Conservation (phyloP, 75 land plant genomes). For the Selaginella moellendorffii region DNA sequence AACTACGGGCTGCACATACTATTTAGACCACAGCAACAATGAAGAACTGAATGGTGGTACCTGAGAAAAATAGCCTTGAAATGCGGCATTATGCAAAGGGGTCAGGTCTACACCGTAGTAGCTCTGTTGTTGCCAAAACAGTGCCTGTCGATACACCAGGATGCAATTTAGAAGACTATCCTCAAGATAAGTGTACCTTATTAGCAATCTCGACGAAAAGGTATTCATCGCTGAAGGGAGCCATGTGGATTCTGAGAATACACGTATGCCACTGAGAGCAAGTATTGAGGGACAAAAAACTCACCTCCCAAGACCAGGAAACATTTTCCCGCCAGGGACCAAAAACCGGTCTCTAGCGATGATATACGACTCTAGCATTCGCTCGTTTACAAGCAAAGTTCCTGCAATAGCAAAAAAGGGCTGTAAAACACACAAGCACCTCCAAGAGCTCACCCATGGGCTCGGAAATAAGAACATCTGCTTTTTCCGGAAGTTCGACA, state of each 20-base stretch:
- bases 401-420: constrained; percentile 37
- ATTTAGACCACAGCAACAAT: no score
- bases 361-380: constrained; percentile 92
- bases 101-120: constrained; percentile 89
- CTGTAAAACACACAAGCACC: background rate
- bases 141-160: no score
- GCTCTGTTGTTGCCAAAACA: constrained; percentile 93
- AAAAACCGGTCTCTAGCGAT: constrained; percentile 91
- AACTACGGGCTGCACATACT: constrained; percentile 73
- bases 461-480: constrained; percentile 90
- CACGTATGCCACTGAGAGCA: no score
- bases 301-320: constrained; percentile 83
- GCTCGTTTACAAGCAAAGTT: constrained; percentile 83
- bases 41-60: no score
- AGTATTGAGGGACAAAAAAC: no score
- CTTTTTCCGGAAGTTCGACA: constrained; percentile 89
- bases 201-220: constrained; percentile 82
- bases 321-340: constrained; percentile 76
- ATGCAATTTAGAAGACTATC: no score
- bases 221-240: constrained; percentile 92
- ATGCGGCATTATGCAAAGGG: constrained; percentile 75
- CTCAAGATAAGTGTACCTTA: constrained; percentile 53
- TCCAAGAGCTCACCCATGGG: constrained; percentile 69
- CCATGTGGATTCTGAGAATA: constrained; percentile 74
- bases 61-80: constrained; percentile 90